Evolutionary conservation across 129 eudicot species (phyloP).

Genomic region (Escallonia rubra): DNA sequence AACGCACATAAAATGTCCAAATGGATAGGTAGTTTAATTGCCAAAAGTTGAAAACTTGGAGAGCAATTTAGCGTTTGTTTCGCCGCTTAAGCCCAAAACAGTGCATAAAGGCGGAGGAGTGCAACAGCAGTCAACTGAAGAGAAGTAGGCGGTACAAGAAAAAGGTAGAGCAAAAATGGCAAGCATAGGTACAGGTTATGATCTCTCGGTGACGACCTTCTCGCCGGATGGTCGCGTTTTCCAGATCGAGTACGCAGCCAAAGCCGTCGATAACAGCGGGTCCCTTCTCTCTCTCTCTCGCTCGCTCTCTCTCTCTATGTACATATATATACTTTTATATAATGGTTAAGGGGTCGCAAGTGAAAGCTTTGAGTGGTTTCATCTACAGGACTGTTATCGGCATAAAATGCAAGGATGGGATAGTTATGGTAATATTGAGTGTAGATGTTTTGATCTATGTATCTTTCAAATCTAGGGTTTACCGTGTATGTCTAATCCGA

Average conservation of each 20-base stretch:
- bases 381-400: constrained; percentile 60
- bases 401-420: constrained; percentile 94
- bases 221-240: constrained; percentile 99
- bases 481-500: neutral
- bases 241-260: constrained; percentile 98
- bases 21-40: too few relatives aligned
- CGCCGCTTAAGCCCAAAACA: too few relatives aligned
- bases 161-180: constrained; percentile 35
- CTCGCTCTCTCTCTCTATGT: too few relatives aligned
- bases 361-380: neutral
- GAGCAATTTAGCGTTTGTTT: too few relatives aligned
- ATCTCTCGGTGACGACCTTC: constrained; percentile 93
- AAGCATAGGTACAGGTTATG: constrained; percentile 98
- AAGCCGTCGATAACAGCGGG: constrained; percentile 99
- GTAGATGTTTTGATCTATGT: neutral
- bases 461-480: neutral
- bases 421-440: constrained; percentile 55
- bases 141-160: too few relatives aligned
- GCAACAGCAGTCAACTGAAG: too few relatives aligned
- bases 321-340: too few relatives aligned
- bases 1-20: too few relatives aligned
- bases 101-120: too few relatives aligned
- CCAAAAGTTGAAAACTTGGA: too few relatives aligned
- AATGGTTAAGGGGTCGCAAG: neutral
- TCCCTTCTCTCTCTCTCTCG: neutral